Evolutionary conservation across 2,329 filamentous ascomycete species (phyloP).

Genomic region (Zymoseptoria brevis): DNA sequence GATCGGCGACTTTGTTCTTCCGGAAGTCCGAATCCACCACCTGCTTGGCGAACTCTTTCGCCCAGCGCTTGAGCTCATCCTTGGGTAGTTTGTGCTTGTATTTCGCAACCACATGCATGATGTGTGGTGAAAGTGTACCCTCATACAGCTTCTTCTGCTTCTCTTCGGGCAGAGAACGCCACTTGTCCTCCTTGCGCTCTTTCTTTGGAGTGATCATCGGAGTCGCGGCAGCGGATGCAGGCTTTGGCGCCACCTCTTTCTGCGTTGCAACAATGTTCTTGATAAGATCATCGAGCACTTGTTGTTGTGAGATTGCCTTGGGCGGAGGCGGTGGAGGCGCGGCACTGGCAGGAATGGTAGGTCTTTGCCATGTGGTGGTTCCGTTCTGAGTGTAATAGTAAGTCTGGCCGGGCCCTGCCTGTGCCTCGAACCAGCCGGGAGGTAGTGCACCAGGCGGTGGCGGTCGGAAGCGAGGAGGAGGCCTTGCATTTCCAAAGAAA

Average conservation of each 20-base stretch:
- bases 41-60: slow-evolving; percentile 66
- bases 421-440: slow-evolving; percentile 76
- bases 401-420: slow-evolving; percentile 59
- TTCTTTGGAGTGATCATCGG: slow-evolving; percentile 53
- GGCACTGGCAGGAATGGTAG: slow-evolving; percentile 54
- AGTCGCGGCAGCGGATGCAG: slow-evolving; percentile 52
- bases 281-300: slow-evolving; percentile 65
- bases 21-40: slow-evolving; percentile 89
- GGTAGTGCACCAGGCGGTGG: slow-evolving; percentile 53
- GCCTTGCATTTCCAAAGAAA: slow-evolving; percentile 48
- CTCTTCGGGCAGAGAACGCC: slow-evolving; percentile 61
- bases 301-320: slow-evolving; percentile 63
- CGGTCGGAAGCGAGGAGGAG: slow-evolving; percentile 35
- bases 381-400: slow-evolving; percentile 84
- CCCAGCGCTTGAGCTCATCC: slow-evolving; percentile 60
- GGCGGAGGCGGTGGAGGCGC: slow-evolving; percentile 48
- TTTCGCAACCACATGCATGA: slow-evolving; percentile 79
- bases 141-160: slow-evolving; percentile 96
- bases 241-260: slow-evolving; percentile 52
- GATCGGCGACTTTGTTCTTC: slow-evolving; percentile 75
- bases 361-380: slow-evolving; percentile 72
- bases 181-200: slow-evolving; percentile 57
- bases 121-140: slow-evolving; percentile 76
- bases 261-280: slow-evolving; percentile 60
- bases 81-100: slow-evolving; percentile 81